Evolutionary conservation across 257 asterid species (phyloP).

Genomic region (Cordia subcordata): DNA sequence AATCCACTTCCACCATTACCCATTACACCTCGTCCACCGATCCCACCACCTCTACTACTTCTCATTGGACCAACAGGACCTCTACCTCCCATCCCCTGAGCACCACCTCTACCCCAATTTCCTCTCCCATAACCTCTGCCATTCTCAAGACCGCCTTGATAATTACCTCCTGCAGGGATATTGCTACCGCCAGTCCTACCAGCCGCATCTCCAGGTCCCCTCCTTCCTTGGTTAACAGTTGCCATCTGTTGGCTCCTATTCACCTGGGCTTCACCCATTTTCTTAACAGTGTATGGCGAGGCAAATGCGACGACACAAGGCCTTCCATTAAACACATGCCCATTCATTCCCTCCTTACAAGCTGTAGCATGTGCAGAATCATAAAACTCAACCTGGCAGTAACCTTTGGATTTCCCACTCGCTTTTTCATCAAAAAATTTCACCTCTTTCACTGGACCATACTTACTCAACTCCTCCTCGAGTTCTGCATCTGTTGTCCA

Average conservation of each 20-base stretch:
- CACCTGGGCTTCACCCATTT: conserved; percentile 12
- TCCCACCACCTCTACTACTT: conserved; percentile 47
- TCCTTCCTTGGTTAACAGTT: background rate
- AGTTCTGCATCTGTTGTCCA: conserved; percentile 12
- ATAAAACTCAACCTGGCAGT: conserved; percentile 11
- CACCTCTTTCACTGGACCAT: conserved; percentile 9
- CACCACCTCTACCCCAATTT: conserved; percentile 62
- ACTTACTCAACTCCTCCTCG: conserved; percentile 8
- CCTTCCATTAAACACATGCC: conserved; percentile 13
- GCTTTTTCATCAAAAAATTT: conserved; percentile 11
- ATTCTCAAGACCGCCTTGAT: conserved; percentile 45
- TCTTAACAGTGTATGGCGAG: conserved; percentile 3
- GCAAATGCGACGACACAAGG: conserved; percentile 15
- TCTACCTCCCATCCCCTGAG: conserved; percentile 55
- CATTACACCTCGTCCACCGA: conserved; percentile 61
- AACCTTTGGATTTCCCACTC: conserved; percentile 12
- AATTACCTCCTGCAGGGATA: conserved; percentile 33
- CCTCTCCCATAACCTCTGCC: conserved; percentile 63
- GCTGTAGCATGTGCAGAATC: conserved; percentile 2
- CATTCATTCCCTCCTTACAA: conserved; percentile 13
- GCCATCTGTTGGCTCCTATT: conserved; percentile 2
- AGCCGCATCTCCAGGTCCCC: conserved; percentile 8
- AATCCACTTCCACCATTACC: conserved; percentile 65
- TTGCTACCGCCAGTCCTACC: conserved; percentile 3
- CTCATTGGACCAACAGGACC: conserved; percentile 41